A percentile compares a stretch with the other conserved stretches of the same genome.
phyloP scores from a whole-genome alignment of 2,329 filamentous ascomycete species.

The Claviceps paspali region DNA sequence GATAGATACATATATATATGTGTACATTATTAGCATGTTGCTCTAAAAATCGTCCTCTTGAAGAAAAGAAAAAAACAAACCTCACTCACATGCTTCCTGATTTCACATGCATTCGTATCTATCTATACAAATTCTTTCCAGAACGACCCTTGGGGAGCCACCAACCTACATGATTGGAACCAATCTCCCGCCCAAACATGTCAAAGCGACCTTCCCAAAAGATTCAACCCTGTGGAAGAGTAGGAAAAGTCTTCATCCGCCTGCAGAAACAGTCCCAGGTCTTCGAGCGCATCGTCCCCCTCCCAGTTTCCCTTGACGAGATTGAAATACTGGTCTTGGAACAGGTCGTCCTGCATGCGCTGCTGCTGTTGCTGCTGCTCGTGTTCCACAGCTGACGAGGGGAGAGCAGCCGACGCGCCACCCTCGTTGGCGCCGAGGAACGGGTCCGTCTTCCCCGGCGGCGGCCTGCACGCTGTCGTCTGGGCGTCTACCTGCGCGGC shows the following conservation, averaged over 20 bases:
- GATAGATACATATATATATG: too few relatives aligned
- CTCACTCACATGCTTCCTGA: too few relatives aligned
- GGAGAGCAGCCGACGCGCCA: too few relatives aligned
- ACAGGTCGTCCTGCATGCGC: constrained; percentile 12
- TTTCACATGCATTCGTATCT: too few relatives aligned
- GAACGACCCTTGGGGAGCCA: too few relatives aligned
- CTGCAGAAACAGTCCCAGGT: constrained; percentile 19
- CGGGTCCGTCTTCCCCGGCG: background rate
- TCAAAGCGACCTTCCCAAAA: constrained; percentile 16
- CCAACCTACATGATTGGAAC: too few relatives aligned
- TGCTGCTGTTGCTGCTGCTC: constrained; percentile 5
- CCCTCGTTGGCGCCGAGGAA: constrained; percentile 1
- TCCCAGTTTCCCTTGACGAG: constrained; percentile 21
- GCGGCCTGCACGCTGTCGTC: background rate
- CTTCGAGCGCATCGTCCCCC: constrained; percentile 19
- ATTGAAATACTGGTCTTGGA: constrained; percentile 21
- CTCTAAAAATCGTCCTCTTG: too few relatives aligned
- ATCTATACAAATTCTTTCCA: too few relatives aligned
- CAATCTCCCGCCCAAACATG: too few relatives aligned
- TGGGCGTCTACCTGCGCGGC: constrained; percentile 8
- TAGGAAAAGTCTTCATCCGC: constrained; percentile 15
- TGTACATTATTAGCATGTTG: too few relatives aligned
- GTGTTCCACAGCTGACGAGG: too few relatives aligned
- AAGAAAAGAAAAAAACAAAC: too few relatives aligned
- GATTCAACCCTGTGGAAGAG: constrained; percentile 13